Base-by-base conservation (phyloP, 305 asterid species). In the Euphrasia arctica region DNA sequence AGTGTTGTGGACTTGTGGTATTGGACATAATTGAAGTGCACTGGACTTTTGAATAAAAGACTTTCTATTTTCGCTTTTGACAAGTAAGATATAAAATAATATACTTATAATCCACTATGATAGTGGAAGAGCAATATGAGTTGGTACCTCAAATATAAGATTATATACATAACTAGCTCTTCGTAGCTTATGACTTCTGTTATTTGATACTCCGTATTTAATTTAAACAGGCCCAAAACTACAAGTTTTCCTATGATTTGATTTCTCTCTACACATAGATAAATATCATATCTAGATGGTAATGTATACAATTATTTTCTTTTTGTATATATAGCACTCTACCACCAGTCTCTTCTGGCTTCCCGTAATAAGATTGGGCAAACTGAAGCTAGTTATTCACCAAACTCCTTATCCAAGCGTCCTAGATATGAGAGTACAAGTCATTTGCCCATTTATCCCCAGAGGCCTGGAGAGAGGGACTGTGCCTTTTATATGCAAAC, bases 401-500 rank as follows among this genome's bases (percentile, higher is more conserved):
- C 91, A 77, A 78, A 87, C 86, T 84, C 84, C 74, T 76, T 92
- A 87, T 83, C 78, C 84, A 92, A 92, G 97, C 97, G 95, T 69
- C 80, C 89, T 92, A 92, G 95, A 78, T 80, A 80, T 80, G 97
- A 85, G 83, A 80, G 85, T 82, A 85, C 91, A 57, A 80, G 95
- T 87, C 81, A 79, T 80, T 90, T 92, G 91, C 88, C 96, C 83
- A 67, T 85, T 71, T 92, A 87, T 78, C 97, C 98, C 75, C 98
- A 90, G 89, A 85, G 98, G 86, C 95, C 95, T 36, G 98, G 98
- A 84, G 96, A 90, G 90, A 90, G 86, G 88, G 98, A 92, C 65
- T 92, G 98, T 90, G 91, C 91, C 76, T 83, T 75, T 92, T 92
- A 92, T 82, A 92, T 92, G 98, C 98, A 85, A 87, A 92, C 98